phyloP scores from a whole-genome alignment of 2,329 filamentous ascomycete species.

The Trichoderma oligosporum region DNA sequence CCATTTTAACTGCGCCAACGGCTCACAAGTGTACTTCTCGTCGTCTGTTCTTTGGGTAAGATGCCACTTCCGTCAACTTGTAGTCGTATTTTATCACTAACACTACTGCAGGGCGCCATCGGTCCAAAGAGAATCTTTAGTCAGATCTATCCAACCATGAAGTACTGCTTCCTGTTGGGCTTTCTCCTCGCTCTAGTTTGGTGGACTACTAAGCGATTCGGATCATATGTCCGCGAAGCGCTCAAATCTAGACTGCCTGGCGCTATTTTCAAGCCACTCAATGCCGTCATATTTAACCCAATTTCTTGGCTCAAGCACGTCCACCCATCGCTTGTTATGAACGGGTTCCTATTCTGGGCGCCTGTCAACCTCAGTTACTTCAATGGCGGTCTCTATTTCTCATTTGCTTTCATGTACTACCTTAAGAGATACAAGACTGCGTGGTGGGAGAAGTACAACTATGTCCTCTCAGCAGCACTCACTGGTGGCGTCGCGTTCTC shows the following conservation, averaged over 20 bases:
- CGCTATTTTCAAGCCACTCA: not conserved
- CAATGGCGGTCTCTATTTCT: constrained; percentile 40
- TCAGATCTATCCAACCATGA: constrained; percentile 40
- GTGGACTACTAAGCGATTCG: constrained; percentile 66
- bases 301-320: constrained; percentile 35
- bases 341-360: constrained; percentile 38
- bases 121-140: constrained; percentile 37
- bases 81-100: not conserved
- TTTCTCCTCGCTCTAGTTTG: constrained; percentile 37
- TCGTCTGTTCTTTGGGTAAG: constrained; percentile 32
- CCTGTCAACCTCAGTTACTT: constrained; percentile 43
- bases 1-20: constrained; percentile 30
- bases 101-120: constrained; percentile 24
- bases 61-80: no score
- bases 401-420: constrained; percentile 43
- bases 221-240: constrained; percentile 16
- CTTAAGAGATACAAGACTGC: constrained; percentile 34
- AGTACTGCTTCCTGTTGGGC: constrained; percentile 44
- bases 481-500: constrained; percentile 40
- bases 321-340: constrained; percentile 39
- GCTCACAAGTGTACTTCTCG: constrained; percentile 34
- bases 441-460: constrained; percentile 38
- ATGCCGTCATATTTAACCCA: constrained; percentile 20
- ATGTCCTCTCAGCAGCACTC: constrained; percentile 40
- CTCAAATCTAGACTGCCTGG: constrained; percentile 10